Base-by-base conservation (phyloP, 495 filamentous ascomycete genomes). In the Penicillium desertorum region DNA sequence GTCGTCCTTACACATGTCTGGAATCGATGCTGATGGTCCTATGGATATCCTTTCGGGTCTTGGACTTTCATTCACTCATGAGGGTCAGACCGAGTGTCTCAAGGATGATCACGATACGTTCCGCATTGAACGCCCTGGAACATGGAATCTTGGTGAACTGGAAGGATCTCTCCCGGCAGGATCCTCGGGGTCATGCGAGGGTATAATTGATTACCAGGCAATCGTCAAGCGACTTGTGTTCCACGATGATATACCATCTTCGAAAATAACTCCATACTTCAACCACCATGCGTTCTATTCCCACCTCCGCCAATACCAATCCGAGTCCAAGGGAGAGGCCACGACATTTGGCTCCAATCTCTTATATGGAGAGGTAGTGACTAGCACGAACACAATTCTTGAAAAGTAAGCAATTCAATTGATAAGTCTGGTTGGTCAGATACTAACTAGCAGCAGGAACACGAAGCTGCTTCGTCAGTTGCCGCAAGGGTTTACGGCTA, bases 321-420 rank as follows among this genome's bases (percentile, higher is more conserved):
- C 75, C n/a, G 68, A 81, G 51, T 77, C 79, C 59, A 61, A 61
- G 51, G 77, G 77, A 44, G 79, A 81, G 2, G 81, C 84, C 0
- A 75, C 80, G 3, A 71, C 79, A 27, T 97, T 95, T 77, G 95
- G 95, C 6, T 78, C 86, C 12, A 77, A 82, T 45, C 69, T 97
- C 6, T 75, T 98, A 53, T 98, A 98, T 70, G 93, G 89, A 34
- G 91, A 96, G 68, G 90, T 96, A 4, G 78, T 98, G 41, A 97
- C 94, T 16, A 96, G 91, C 70, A 98, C 94, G 20, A 96, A 91
- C 69, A 95, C 92, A 2, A 79, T 98, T n/a, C 76, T 98, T 1
- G 94, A 98, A 67, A 96, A 94, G 89, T 91, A 71, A 68, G 73
- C 22, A 17, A 19, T 50, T 6, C 49, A 1, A 19, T 19, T 30